These are phyloP conservation scores for Colletotrichum chrysophilum DNA, from an alignment of 2,329 filamentous ascomycete genomes.

Conservation along the genomic window DNA sequence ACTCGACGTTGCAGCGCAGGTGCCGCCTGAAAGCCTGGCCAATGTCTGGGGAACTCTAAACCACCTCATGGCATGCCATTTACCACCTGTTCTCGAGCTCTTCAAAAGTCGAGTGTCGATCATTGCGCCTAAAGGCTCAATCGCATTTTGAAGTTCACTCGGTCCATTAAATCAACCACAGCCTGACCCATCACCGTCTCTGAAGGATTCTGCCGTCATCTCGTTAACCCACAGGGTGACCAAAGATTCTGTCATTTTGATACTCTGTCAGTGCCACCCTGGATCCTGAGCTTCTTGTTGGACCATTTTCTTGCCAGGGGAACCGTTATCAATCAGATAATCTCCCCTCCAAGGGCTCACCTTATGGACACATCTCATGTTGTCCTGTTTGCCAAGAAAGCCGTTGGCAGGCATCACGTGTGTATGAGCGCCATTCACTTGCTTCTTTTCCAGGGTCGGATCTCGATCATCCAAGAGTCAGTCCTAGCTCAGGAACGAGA, in stretches of 20 bases:
- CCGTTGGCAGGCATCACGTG: background rate
- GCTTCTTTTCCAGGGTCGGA: background rate
- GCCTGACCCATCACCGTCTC: background rate
- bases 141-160: background rate
- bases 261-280: background rate
- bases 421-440: background rate
- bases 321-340: slow-evolving; percentile 15
- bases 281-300: background rate
- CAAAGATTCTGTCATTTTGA: background rate
- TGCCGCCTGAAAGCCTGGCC: background rate
- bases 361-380: background rate
- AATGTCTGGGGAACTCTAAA: background rate
- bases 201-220: background rate
- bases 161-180: background rate
- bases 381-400: background rate
- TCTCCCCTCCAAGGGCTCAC: background rate
- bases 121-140: background rate
- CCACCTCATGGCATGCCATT: background rate
- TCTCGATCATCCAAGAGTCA: background rate
- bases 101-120: background rate
- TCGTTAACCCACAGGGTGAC: background rate
- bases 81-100: background rate
- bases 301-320: background rate
- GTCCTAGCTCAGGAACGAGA: background rate
- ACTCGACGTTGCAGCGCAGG: background rate